Conservation (phyloP, 768 basidiomycete species). For the Podaxis sp. region DNA sequence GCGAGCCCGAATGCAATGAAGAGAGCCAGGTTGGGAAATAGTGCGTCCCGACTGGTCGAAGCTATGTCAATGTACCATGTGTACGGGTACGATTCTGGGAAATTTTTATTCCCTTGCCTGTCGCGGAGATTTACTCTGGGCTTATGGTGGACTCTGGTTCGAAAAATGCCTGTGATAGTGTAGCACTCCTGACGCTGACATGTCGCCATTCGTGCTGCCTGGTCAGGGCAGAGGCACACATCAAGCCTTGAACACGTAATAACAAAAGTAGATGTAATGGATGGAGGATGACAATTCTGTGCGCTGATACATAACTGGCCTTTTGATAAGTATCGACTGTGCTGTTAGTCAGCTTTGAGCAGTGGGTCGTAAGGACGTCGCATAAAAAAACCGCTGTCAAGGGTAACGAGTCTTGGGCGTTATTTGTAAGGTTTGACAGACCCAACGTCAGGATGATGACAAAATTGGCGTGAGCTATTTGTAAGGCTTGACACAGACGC, state of each 20-base stretch:
- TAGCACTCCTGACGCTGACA: neutral
- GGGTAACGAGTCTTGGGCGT: neutral
- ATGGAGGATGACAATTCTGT: no score
- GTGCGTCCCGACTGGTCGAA: neutral
- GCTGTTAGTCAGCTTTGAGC: neutral
- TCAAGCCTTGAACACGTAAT: neutral
- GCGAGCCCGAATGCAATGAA: neutral
- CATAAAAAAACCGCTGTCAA: neutral
- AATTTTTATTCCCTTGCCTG: neutral
- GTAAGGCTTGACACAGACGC: neutral
- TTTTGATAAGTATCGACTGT: neutral
- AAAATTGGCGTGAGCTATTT: neutral
- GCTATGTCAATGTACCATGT: neutral
- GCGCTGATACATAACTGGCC: neutral
- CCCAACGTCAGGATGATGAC: neutral
- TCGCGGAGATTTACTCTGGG: neutral
- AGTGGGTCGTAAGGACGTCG: neutral
- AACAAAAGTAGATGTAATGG: neutral
- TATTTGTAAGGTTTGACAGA: neutral
- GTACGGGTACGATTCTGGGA: neutral
- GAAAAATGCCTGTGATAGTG: neutral
- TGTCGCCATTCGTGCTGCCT: neutral
- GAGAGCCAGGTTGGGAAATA: neutral
- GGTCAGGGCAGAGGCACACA: neutral
- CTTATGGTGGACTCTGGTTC: neutral